Conservation (phyloP, 192 early-diverging fungal species). For the Dissophora globulifera region DNA sequence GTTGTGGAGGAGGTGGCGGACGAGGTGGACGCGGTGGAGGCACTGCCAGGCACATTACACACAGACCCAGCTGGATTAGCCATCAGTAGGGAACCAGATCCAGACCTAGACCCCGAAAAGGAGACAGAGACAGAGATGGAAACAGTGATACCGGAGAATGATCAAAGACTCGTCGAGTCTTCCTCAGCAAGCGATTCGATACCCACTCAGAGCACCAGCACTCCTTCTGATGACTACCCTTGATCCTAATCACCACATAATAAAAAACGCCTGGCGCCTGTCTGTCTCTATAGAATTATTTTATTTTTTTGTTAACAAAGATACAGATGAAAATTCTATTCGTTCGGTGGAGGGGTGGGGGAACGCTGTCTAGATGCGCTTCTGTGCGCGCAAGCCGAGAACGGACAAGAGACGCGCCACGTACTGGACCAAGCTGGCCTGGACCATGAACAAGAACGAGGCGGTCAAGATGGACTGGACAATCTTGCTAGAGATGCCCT, state of each 20-base stretch:
- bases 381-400: slow-evolving; percentile 45
- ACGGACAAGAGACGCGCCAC: slow-evolving; percentile 57
- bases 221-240: not conserved
- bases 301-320: slow-evolving; percentile 2
- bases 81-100: no score
- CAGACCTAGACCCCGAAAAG: no score
- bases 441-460: slow-evolving; percentile 96
- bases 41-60: no score
- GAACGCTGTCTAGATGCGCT: slow-evolving; percentile 34
- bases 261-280: not conserved
- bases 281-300: slow-evolving; percentile 1
- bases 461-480: slow-evolving; percentile 95
- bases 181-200: no score
- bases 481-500: slow-evolving; percentile 95
- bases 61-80: no score
- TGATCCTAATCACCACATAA: not conserved
- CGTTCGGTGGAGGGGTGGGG: not conserved
- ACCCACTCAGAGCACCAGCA: not conserved
- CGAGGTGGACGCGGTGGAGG: no score
- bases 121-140: not conserved
- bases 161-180: no score
- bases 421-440: slow-evolving; percentile 82
- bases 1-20: no score
- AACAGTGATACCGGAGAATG: not conserved
- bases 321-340: no score